Base-by-base conservation (phyloP, 208 protist genomes). In the Leishmania aethiopica region DNA sequence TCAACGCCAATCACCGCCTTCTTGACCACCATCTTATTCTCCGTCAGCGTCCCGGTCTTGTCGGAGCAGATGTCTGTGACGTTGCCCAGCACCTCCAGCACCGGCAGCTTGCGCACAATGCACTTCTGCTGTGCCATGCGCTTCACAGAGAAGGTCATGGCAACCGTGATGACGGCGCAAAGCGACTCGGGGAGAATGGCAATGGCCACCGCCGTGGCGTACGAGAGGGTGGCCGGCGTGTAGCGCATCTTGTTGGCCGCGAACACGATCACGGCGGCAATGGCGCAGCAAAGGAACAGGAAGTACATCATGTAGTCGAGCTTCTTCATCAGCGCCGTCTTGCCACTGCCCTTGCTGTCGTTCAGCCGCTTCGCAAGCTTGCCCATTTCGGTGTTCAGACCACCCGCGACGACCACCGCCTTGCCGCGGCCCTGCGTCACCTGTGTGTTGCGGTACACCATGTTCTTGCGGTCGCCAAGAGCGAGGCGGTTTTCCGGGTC, bases 21-120 rank as follows among this genome's bases (percentile, higher is more conserved):
- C 83, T 95, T 94, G 47, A 98, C 93, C 15, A 96, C 91, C 96
- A 98, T 98, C 80, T 98, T 97, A 84, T 98, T 98, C 81, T 98
- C 94, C 51, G 96, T 98, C 78, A 98, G 90, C n/a, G 96, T 98
- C 32, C 96, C 96, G 8, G 96, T 98, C 83, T 98, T 98, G 85
- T 98, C 96, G 53, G 93, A 97, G 86, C 95, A 98, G 85, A 98
- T 98, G 80, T 98, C 95, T 67, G 94, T 97, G 22, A 98, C 91
- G 76, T 91, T 91, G 82, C 96, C 96, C 25, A 98, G 90, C 60
- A 96, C 96, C 89, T 98, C 96, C 57, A 97, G 84, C 75, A 96
- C 91, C 6, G 92, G 75, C 78, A 98, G 81, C 77, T 96, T 94
- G 25, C 95, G 91, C 62, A 98, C 93, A 78, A 98, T 89, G 73